phyloP scores from a whole-genome alignment of 1,284 basidiomycete genomes.

The Xerocomus alliaceus region DNA sequence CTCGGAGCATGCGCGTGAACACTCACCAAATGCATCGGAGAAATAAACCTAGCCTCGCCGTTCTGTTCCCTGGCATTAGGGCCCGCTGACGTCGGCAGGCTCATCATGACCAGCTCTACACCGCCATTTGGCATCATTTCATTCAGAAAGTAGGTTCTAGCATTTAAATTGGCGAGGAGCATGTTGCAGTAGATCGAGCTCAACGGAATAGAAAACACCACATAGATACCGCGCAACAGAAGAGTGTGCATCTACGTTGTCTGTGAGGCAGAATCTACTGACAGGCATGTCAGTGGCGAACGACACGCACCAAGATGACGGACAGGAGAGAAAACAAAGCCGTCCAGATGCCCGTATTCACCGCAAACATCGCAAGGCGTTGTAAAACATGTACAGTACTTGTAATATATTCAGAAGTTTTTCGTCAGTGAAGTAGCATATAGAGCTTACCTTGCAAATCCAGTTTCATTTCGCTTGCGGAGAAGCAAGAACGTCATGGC shows the following conservation, averaged over 20 bases:
- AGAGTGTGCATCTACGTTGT: no score
- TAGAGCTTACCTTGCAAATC: conserved; percentile 7
- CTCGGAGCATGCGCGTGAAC: background rate
- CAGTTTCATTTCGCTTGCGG: background rate
- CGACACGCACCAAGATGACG: background rate
- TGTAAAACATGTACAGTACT: background rate
- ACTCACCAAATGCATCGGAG: background rate
- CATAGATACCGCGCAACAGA: no score
- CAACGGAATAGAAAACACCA: background rate
- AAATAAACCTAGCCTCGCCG: background rate
- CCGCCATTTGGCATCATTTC: background rate
- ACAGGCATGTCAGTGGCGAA: background rate
- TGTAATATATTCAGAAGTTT: background rate
- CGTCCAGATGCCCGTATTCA: background rate
- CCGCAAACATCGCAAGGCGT: background rate
- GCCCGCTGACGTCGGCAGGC: background rate
- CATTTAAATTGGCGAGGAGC: background rate
- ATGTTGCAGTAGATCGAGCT: background rate
- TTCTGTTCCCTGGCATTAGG: background rate
- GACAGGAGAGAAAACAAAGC: background rate
- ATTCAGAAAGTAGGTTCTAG: background rate
- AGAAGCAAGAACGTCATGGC: conserved; percentile 14
- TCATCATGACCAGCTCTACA: background rate
- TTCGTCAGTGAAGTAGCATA: no score
- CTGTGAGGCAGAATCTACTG: no score